phyloP scores from a whole-genome alignment of 1,284 basidiomycete genomes.

The Peniophora sp. region DNA sequence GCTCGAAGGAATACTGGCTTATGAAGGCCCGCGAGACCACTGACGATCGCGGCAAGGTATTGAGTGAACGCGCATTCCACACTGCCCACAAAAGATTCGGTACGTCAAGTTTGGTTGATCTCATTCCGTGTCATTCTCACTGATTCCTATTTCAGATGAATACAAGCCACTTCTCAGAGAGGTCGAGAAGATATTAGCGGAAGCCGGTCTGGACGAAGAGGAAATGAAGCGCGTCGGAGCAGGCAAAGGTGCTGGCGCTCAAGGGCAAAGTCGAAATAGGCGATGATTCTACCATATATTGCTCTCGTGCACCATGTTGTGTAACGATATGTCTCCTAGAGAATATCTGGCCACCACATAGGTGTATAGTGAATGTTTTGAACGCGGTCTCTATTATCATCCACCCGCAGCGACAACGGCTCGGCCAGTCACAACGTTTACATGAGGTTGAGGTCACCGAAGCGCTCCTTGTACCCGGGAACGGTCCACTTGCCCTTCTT shows the following conservation, averaged over 20 bases:
- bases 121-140: neutral
- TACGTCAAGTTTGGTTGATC: conserved; percentile 20
- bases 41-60: conserved; percentile 71
- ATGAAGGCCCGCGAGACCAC: conserved; percentile 58
- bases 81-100: conserved; percentile 63
- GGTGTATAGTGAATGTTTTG: neutral
- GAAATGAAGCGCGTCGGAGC: conserved; percentile 56
- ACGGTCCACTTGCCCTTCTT: conserved; percentile 99
- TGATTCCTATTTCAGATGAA: conserved; percentile 27
- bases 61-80: conserved; percentile 75
- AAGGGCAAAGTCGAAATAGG: conserved; percentile 42
- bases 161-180: conserved; percentile 79
- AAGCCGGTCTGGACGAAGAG: conserved; percentile 83
- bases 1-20: conserved; percentile 80
- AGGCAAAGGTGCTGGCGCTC: conserved; percentile 25
- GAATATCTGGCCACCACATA: no score
- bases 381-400: conserved; percentile 10
- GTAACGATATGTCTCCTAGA: no score
- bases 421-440: conserved; percentile 30
- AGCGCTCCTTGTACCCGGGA: conserved; percentile 91
- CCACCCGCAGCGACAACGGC: neutral
- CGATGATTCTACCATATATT: conserved; percentile 28
- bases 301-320: no score
- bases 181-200: conserved; percentile 78
- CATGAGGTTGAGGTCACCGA: conserved; percentile 85